phyloP scores from a whole-genome alignment of 2,329 filamentous ascomycete genomes.

The Sporothrix luriei region DNA sequence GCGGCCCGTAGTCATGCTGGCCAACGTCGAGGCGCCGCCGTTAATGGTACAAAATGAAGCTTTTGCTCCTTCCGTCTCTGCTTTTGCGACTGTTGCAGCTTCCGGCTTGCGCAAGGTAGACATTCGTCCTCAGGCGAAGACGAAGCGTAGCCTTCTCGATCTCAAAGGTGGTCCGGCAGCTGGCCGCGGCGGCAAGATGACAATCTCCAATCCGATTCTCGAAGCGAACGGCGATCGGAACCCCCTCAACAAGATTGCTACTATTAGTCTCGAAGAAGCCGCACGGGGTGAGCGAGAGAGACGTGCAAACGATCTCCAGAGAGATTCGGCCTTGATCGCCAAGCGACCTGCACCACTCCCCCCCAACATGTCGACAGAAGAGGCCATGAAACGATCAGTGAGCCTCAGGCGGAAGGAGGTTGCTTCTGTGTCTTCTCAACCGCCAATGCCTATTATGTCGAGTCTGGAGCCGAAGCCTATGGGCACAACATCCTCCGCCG shows the following conservation, averaged over 20 bases:
- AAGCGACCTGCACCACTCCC: constrained; percentile 46
- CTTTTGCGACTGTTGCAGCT: constrained; percentile 2
- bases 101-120: constrained; percentile 1
- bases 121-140: constrained; percentile 33
- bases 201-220: constrained; percentile 56
- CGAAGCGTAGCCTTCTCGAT: constrained; percentile 41
- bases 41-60: constrained; percentile 8
- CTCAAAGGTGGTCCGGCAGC: constrained; percentile 38
- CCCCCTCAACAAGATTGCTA: constrained; percentile 51
- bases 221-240: constrained; percentile 45
- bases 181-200: constrained; percentile 44
- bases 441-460: constrained; percentile 32
- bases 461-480: constrained; percentile 41
- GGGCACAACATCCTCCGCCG: constrained; percentile 51
- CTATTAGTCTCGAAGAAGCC: constrained; percentile 55
- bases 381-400: constrained; percentile 43
- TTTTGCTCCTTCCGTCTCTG: constrained; percentile 10
- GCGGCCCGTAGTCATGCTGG: constrained; percentile 35
- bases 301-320: constrained; percentile 43
- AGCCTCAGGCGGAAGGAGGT: constrained; percentile 48
- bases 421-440: constrained; percentile 38
- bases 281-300: constrained; percentile 51
- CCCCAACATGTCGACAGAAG: constrained; percentile 43
- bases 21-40: not conserved
- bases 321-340: constrained; percentile 43